Base-by-base conservation (phyloP, 176 grass and related monocot genomes). In the Bonia amplexicaulis region DNA sequence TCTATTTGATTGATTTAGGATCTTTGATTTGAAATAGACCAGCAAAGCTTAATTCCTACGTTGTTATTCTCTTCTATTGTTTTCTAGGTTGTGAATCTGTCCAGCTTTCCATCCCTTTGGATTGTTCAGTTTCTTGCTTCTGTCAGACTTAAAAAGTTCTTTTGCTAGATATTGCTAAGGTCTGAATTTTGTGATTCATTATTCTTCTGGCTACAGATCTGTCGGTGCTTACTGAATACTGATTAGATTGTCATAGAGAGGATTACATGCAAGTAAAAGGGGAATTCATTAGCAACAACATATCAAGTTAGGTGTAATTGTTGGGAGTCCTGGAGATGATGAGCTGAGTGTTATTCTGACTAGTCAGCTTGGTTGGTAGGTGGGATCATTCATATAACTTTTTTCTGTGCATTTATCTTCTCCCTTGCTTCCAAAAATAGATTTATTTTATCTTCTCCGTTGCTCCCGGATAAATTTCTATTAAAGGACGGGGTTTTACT, bases 131-230 rank as follows among this genome's bases (percentile, higher is more conserved):
- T 58, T 22, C 53, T 59, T 77, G 35, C 61, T 44, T 59, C 37
- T 60, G 19, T 74, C 48, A 73, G 57, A 5, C 15, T 41, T 4
- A 3, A 23, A 23, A 19, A 59, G 22, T 25, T 59, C 12, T 45
- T 48, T 79, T 59, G 22, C 59, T 58, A 46, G 46, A 10, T 55
- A 65, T 65, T 68, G 37, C 37, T 22, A 51, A 45, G 35, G 26
- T 48, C 12, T 75, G 48, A 39, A 54, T 54, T 69, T 68, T 74
- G 40, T n/a, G 58, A 87, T 79, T 59, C n/a, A 22, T n/a, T 61
- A 26, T 25, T 61, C 57, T 61, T 61, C n/a, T 61, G n/a, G 10
- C 58, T 26, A 12, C 31, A 60, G 49, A 87, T 87, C 51, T 82
- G 5, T 76, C 44, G 16, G 72, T 70, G 9, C 13, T 16, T 25